phyloP scores from a whole-genome alignment of 2,329 filamentous ascomycete species.

The Sporothrix pallida region DNA sequence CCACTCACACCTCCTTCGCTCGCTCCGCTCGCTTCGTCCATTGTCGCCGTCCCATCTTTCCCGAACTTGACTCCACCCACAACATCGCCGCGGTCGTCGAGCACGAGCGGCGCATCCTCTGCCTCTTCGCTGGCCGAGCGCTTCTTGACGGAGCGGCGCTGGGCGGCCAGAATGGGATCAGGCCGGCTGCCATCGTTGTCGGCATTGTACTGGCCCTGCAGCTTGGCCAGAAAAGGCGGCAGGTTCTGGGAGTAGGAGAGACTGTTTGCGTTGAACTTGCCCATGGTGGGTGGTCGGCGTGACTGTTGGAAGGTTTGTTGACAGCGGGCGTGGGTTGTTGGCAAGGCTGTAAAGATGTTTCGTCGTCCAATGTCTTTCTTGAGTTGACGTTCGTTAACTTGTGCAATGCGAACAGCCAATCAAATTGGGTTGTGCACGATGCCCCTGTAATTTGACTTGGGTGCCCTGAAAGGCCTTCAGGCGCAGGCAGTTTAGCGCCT shows the following conservation, averaged over 20 bases:
- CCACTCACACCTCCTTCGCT: neutral
- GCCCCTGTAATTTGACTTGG: neutral
- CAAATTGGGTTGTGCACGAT: neutral
- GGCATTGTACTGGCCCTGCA: conserved; percentile 58
- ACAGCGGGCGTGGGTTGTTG: neutral
- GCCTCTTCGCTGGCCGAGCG: conserved; percentile 70
- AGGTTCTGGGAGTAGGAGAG: conserved; percentile 67
- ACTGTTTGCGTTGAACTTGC: conserved; percentile 73
- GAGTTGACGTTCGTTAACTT: neutral
- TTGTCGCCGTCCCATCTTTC: conserved; percentile 51
- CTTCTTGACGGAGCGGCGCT: conserved; percentile 58
- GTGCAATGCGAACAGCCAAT: neutral
- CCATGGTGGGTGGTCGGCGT: neutral
- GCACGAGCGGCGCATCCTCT: conserved; percentile 76
- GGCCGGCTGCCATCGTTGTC: conserved; percentile 52
- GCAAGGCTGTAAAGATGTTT: neutral
- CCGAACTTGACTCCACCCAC: conserved; percentile 50
- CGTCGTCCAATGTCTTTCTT: neutral
- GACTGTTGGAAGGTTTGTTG: neutral
- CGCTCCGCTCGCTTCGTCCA: neutral
- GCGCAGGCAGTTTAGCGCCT: neutral
- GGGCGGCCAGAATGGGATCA: conserved; percentile 58
- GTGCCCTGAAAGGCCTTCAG: neutral
- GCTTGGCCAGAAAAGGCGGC: conserved; percentile 65
- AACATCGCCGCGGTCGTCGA: conserved; percentile 74